Percentiles rank a stretch among this genome's conserved stretches.
These are phyloP conservation scores for Neonothopanus nambi DNA, from an alignment of 1,284 basidiomycete genomes.

Conservation along the genomic window DNA sequence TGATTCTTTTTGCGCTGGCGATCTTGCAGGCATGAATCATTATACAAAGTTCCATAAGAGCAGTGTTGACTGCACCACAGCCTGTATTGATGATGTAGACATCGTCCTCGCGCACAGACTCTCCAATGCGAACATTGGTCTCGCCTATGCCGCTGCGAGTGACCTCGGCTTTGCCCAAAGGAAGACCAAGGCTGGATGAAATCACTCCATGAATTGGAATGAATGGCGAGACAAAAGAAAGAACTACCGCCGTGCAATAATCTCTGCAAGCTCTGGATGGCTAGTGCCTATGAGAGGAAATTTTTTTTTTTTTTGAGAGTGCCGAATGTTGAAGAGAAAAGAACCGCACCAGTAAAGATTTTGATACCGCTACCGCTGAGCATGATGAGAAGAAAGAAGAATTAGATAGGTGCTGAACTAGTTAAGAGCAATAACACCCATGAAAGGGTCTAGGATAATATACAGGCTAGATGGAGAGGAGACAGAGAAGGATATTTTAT, in stretches of 20 bases:
- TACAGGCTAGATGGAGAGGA: not conserved
- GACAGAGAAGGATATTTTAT: not conserved
- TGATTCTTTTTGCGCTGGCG: constrained; percentile 93
- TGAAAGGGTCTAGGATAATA: not conserved
- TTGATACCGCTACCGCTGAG: constrained; percentile 85
- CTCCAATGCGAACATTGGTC: constrained; percentile 88
- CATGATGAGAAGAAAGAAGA: constrained; percentile 44
- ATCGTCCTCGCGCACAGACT: constrained; percentile 97
- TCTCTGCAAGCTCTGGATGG: constrained; percentile 93
- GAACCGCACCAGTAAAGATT: constrained; percentile 81
- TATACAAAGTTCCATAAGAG: constrained; percentile 96
- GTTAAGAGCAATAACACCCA: not conserved
- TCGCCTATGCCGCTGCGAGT: constrained; percentile 91
- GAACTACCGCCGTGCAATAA: constrained; percentile 86
- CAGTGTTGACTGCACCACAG: constrained; percentile 83
- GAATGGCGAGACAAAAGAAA: not conserved
- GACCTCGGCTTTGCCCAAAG: constrained; percentile 83
- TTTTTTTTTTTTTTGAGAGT: not conserved
- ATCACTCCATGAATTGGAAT: not conserved
- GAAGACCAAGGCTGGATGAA: constrained; percentile 72
- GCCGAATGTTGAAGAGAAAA: constrained; percentile 3
- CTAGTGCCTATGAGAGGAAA: constrained; percentile 68
- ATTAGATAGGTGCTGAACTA: constrained; percentile 9
- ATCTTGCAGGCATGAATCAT: constrained; percentile 99
- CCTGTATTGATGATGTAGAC: constrained; percentile 99